A percentile compares a stretch with the other conserved stretches of the same genome.
Evolutionary conservation across 306 rosid species (phyloP).

Genomic region (Malus asiatica): DNA sequence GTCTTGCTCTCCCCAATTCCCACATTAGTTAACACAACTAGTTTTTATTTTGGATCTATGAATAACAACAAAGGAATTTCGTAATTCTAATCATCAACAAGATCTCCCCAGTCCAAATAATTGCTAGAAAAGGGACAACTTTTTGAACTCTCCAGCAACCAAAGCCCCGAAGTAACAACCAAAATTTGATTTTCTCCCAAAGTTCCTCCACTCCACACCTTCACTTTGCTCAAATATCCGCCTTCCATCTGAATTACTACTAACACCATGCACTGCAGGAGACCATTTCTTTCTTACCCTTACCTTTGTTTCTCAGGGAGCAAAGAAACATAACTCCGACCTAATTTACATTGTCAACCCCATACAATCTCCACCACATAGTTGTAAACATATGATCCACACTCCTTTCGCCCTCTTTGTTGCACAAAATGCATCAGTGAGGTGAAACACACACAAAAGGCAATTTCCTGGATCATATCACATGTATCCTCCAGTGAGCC

Average conservation of each 20-base stretch:
- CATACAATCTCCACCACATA: background rate
- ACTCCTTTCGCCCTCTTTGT: background rate
- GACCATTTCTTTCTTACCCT: background rate
- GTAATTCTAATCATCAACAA: too few species aligned
- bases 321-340: background rate
- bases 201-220: background rate
- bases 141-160: background rate
- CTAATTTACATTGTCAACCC: background rate
- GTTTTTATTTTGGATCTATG: too few species aligned
- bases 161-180: background rate
- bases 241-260: background rate
- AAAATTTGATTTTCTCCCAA: background rate
- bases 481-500: background rate
- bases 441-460: background rate
- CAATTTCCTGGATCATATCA: background rate
- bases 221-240: background rate
- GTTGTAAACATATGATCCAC: background rate
- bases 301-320: background rate
- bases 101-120: background rate
- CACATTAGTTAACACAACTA: too few species aligned
- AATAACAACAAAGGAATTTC: too few species aligned
- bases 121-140: background rate
- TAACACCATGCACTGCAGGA: background rate
- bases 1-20: too few species aligned
- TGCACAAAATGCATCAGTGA: background rate